A percentile compares a stretch with the other conserved stretches of the same genome.
These are phyloP conservation scores for Trichosanthes cucumerina DNA, from an alignment of 306 rosid genomes.

Conservation along the genomic window DNA sequence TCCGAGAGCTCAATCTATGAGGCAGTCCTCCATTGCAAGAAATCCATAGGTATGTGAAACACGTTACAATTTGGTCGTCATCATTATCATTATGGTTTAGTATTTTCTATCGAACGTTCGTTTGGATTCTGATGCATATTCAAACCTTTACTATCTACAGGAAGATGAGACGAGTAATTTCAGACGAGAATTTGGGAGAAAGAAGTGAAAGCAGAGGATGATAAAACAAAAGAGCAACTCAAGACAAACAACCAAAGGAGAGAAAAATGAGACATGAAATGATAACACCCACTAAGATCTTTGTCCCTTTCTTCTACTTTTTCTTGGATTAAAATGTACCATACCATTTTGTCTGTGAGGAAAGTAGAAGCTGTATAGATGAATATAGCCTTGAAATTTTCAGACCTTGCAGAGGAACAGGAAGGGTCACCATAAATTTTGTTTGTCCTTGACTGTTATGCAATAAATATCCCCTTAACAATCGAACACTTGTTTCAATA, in stretches of 20 bases:
- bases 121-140: not conserved
- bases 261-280: constrained; percentile 5
- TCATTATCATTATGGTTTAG: not conserved
- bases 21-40: constrained; percentile 18
- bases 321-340: constrained; percentile 6
- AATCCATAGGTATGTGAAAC: constrained; percentile 10
- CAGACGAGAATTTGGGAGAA: not conserved
- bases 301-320: constrained; percentile 11
- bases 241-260: not conserved
- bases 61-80: not conserved
- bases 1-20: constrained; percentile 15
- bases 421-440: not conserved
- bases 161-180: constrained; percentile 4
- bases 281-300: constrained; percentile 2
- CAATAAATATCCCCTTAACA: not conserved
- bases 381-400: not conserved
- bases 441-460: constrained; percentile 2
- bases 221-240: not conserved
- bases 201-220: constrained; percentile 5
- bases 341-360: constrained; percentile 1
- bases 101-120: too few relatives aligned
- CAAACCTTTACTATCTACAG: not conserved
- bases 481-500: not conserved
- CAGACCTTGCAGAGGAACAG: not conserved
- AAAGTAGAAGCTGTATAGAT: constrained; percentile 5